A percentile compares a stretch with the other conserved stretches of the same genome.
Conservation (phyloP, 768 basidiomycete species). For the Russula vinacea region DNA sequence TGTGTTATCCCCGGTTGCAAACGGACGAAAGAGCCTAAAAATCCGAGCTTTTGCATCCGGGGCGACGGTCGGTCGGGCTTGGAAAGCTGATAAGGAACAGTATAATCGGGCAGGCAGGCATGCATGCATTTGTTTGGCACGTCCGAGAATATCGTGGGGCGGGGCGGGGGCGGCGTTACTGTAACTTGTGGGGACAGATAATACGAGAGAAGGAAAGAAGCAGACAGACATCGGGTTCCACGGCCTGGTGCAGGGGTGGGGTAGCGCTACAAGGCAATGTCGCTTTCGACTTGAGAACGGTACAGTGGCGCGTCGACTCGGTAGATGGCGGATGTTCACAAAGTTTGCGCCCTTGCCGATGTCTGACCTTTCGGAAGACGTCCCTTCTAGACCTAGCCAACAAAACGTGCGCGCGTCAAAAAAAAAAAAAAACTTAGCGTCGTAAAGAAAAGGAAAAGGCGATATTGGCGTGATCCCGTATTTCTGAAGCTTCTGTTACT, state of each 20-base stretch:
- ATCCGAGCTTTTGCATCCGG: not conserved
- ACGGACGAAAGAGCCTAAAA: not conserved
- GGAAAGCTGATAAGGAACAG: not conserved
- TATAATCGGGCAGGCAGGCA: not conserved
- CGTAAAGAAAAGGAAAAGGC: not conserved
- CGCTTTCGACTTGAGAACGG: not conserved
- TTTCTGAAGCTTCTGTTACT: not conserved
- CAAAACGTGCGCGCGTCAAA: not conserved
- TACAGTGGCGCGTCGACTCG: not conserved
- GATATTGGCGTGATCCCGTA: not conserved
- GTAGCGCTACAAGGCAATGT: no score
- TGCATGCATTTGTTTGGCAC: no score
- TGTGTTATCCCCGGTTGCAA: not conserved
- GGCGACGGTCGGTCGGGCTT: not conserved
- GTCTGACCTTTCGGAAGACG: not conserved
- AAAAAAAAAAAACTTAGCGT: not conserved
- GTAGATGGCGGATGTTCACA: not conserved
- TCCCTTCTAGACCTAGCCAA: not conserved
- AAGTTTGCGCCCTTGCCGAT: not conserved
- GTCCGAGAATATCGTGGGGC: no score
- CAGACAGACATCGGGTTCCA: no score
- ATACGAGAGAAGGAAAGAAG: not conserved
- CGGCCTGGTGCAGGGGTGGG: no score
- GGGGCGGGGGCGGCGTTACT: not conserved
- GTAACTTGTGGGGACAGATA: not conserved